Conservation (phyloP, 2,329 filamentous ascomycete species). For the Nemania sp. region DNA sequence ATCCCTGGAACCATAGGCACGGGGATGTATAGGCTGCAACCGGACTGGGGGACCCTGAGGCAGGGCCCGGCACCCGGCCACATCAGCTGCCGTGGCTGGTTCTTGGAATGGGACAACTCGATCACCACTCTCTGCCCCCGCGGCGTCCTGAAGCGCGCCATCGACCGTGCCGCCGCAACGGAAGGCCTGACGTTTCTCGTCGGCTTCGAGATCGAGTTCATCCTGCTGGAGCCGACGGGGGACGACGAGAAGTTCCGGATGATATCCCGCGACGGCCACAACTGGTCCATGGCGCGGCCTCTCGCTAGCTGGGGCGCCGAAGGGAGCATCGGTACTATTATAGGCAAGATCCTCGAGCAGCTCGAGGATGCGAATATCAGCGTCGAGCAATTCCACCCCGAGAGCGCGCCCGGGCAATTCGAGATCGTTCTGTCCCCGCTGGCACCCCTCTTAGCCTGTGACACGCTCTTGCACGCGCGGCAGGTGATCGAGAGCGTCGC, state of each 20-base stretch:
- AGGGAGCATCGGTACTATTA: slow-evolving; percentile 62
- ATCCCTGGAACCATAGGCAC: slow-evolving; percentile 66
- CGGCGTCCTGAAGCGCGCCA: slow-evolving; percentile 67
- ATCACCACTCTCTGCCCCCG: slow-evolving; percentile 72
- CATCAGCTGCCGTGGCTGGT: slow-evolving; percentile 75
- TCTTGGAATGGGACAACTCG: slow-evolving; percentile 67
- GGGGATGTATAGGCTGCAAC: slow-evolving; percentile 74
- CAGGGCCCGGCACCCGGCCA: slow-evolving; percentile 70
- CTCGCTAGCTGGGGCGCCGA: slow-evolving; percentile 66
- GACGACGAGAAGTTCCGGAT: slow-evolving; percentile 53
- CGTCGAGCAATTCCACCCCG: slow-evolving; percentile 79
- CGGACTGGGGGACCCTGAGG: slow-evolving; percentile 73
- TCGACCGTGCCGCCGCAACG: slow-evolving; percentile 61
- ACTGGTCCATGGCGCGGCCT: slow-evolving; percentile 75
- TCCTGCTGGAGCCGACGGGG: slow-evolving; percentile 69
- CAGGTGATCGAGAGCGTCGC: slow-evolving; percentile 76
- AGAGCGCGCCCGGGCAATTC: slow-evolving; percentile 80
- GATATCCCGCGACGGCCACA: slow-evolving; percentile 72
- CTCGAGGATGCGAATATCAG: slow-evolving; percentile 73
- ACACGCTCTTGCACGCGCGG: slow-evolving; percentile 76
- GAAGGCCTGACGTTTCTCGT: slow-evolving; percentile 71
- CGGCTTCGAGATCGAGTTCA: slow-evolving; percentile 86
- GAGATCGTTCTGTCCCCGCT: slow-evolving; percentile 77
- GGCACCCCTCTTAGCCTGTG: slow-evolving; percentile 74
- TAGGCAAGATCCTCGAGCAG: slow-evolving; percentile 73